phyloP scores from a whole-genome alignment of 2,329 filamentous ascomycete genomes.

The Aspergillus sergii region DNA sequence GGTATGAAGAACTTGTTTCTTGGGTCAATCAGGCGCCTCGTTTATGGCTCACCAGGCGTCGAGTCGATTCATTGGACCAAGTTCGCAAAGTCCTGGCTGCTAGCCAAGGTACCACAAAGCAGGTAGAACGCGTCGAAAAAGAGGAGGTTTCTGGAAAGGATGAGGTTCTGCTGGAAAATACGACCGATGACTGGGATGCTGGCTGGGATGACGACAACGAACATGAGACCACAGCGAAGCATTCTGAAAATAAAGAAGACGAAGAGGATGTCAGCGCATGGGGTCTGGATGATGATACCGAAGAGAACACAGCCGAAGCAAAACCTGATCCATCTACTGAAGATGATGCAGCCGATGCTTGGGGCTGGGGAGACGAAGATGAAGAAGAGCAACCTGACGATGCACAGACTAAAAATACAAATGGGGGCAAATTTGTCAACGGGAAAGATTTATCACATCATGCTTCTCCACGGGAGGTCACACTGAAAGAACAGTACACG shows the following conservation, averaged over 20 bases:
- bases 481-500: constrained; percentile 81
- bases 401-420: constrained; percentile 22
- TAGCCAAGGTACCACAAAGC: constrained; percentile 67
- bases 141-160: constrained; percentile 74
- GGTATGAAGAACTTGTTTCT: constrained; percentile 64
- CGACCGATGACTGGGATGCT: constrained; percentile 69
- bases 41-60: constrained; percentile 83
- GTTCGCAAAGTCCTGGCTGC: constrained; percentile 69
- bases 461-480: constrained; percentile 62
- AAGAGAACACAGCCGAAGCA: constrained; percentile 23
- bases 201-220: constrained; percentile 75
- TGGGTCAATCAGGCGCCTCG: constrained; percentile 81
- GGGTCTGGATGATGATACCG: constrained; percentile 51
- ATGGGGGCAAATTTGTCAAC: constrained; percentile 25
- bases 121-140: constrained; percentile 82
- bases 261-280: constrained; percentile 54
- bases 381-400: constrained; percentile 37
- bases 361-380: constrained; percentile 80
- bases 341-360: constrained; percentile 63
- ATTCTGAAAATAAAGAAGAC: constrained; percentile 31
- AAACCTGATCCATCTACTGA: constrained; percentile 18
- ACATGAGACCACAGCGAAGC: constrained; percentile 29
- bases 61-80: constrained; percentile 75
- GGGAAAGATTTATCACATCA: constrained; percentile 20
- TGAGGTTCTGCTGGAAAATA: constrained; percentile 62